Evolutionary conservation across 345 rosid species (phyloP), one percentile per base, ranked within the genome.

Genomic region (Camelina laxa): DNA sequence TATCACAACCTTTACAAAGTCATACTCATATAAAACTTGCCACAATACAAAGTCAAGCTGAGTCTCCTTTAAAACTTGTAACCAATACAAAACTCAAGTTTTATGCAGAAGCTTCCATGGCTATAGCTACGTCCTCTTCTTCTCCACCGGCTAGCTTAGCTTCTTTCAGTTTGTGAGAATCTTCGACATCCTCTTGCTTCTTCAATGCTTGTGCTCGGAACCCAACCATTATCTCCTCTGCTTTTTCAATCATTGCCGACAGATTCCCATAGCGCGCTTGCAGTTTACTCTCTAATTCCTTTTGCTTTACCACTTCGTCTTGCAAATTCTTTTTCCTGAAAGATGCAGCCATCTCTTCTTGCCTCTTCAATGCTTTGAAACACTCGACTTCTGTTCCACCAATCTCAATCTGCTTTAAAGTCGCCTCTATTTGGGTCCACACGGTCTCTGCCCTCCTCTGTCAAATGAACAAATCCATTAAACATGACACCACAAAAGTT

Each of bases 301-400:
- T 92, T 60, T 92, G 99, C 84, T 92, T 96, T 78, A 86, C 81
- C 58, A 96, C 95, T 76, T 91, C 97, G 77, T 86, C 97, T 87
- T 92, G 82, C 56, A 96, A 78, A 74, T 84, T 80, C 75, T 85
- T 88, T 67, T 92, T 87, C 81, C 99, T 85, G 77, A 84, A 88
- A 45, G 91, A 78, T 31, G 98, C 97, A 44, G 98, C 96, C 70
- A 87, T 65, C 63, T 92, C 94, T 73, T 96, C 99, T 81, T 92
- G 99, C 82, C 89, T 95, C 80, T 96, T 95, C 74, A 92, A 86
- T 51, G 88, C 91, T 82, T 80, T 90, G 76, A 91, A 96, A 75
- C 97, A 96, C 79, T 91, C 96, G 1, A 96, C 90, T 73, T 96
- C 97, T 27, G 96, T 96, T 76, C 91, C 85, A 53, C 97, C 89